Percentiles rank a stretch among this genome's conserved stretches.
Conservation (phyloP, 2,329 filamentous ascomycete species). For the Paracamarosporium sp. region DNA sequence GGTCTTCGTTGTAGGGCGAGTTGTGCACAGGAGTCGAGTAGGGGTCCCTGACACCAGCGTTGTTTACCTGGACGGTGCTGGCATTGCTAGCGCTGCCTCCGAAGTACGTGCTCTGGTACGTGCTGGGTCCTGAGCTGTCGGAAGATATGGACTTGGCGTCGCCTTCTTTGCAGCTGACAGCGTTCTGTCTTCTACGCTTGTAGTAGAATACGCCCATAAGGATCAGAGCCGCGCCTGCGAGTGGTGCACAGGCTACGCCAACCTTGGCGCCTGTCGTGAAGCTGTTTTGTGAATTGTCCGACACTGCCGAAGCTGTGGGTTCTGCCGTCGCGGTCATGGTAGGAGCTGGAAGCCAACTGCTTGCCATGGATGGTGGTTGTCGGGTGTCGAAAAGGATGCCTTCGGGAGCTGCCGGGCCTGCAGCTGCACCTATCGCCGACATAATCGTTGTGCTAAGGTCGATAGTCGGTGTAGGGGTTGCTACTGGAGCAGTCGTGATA, state of each 20-base stretch:
- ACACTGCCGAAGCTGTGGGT: neutral
- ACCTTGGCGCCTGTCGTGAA: constrained; percentile 22
- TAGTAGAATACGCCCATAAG: constrained; percentile 21
- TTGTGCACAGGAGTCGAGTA: constrained; percentile 6
- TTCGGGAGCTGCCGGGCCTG: neutral
- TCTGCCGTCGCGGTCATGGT: neutral
- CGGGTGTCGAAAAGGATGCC: constrained; percentile 3
- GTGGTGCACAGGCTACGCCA: constrained; percentile 33
- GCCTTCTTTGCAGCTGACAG: constrained; percentile 8
- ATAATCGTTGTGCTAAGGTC: neutral
- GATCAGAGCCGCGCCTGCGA: constrained; percentile 21
- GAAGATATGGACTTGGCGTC: constrained; percentile 23
- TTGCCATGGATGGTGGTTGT: neutral
- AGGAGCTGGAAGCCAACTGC: neutral
- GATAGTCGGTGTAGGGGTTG: neutral
- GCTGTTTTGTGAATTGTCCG: neutral
- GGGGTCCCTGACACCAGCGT: constrained; percentile 15
- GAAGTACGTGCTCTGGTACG: constrained; percentile 9
- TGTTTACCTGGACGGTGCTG: neutral
- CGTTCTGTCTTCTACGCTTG: constrained; percentile 21
- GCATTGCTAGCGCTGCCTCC: constrained; percentile 1
- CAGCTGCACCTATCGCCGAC: neutral
- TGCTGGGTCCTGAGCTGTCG: constrained; percentile 2
- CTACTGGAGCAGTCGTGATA: neutral
- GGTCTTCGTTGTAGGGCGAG: constrained; percentile 5